Evolutionary conservation across 2,329 filamentous ascomycete species (phyloP), one percentile per base, ranked within the genome.

Genomic region (Monosporascus sp.): DNA sequence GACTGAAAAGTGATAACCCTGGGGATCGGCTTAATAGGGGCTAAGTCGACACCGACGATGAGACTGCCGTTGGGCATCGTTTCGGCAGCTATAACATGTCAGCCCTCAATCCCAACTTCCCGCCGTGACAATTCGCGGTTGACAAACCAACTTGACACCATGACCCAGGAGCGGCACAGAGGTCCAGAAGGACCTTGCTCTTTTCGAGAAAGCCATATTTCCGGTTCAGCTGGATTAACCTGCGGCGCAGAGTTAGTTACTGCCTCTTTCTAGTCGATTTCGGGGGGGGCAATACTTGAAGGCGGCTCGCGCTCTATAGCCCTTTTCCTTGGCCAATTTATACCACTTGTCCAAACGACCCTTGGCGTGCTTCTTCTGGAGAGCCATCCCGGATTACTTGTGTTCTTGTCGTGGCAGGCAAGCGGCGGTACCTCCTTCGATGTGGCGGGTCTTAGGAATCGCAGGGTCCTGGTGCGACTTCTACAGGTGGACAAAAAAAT

Each of bases 321-420:
- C 94, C 74, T 97, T 97, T 72, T 99, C 94, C 74, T 99, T 99
- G 57, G 94, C 94, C 66, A 97, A 86, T 70, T 92, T 93, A 76
- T 97, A 99, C 90, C 92, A 97, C 75, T 97, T 97, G 75, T 99
- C 94, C 67, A 97, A 81, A 83, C 93, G 92, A 73, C 93, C 93
- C 78, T 97, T 97, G 76, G 91, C 93, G 77, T 96, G 89, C 82
- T 97, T 97, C 82, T 97, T 97, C 70, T 97, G 90, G 67, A 97
- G 93, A 67, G 90, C 92, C 94, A 97, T 97, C 61, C 64, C 54
- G 58, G 58, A 48, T 36, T 48, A 24, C 41, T 45, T 27, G 47
- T 43, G 17, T 17, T 36, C 39, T 46, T 37, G 20, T 31, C 48
- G 49, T 48, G 39, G 47, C 47, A 36, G 46, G 46, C 50, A 45